Conservation (phyloP, 768 basidiomycete species). For the Russula vinacea region DNA sequence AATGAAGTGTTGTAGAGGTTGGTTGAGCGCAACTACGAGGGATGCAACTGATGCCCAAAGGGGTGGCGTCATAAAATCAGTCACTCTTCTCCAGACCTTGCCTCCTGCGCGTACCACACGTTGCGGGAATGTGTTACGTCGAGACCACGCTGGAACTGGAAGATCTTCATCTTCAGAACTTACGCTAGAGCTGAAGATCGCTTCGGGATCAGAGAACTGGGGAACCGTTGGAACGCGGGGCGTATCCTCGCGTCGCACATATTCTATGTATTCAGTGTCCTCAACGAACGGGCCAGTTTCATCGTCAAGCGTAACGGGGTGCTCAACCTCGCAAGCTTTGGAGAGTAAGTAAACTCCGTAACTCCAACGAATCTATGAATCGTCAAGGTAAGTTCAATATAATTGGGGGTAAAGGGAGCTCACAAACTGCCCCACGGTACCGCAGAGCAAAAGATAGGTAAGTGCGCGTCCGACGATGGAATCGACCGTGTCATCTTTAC, state of each 20-base stretch:
- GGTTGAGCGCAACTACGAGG: constrained; percentile 71
- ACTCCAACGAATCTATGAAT: constrained; percentile 78
- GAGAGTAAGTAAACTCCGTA: constrained; percentile 81
- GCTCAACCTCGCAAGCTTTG: constrained; percentile 47
- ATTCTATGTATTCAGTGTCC: not conserved
- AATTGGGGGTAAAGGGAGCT: constrained; percentile 32
- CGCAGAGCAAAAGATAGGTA: constrained; percentile 87
- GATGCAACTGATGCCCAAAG: constrained; percentile 76
- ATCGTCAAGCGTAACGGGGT: not conserved
- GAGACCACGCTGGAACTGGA: constrained; percentile 26
- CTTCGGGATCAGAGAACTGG: not conserved
- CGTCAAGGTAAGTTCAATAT: not conserved
- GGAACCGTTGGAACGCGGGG: not conserved
- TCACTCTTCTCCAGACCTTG: constrained; percentile 42
- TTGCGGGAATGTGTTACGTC: constrained; percentile 33
- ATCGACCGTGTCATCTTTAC: constrained; percentile 69
- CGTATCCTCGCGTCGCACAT: constrained; percentile 23
- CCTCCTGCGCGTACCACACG: constrained; percentile 33
- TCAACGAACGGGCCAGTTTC: not conserved
- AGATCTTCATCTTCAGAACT: constrained; percentile 33
- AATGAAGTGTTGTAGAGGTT: constrained; percentile 69
- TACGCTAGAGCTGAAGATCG: constrained; percentile 17
- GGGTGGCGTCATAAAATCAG: constrained; percentile 84
- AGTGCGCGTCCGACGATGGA: constrained; percentile 89
- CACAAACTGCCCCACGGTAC: constrained; percentile 93